Evolutionary conservation across 2,329 filamentous ascomycete genomes (phyloP), one percentile per base, ranked within the genome.

Genomic region (Berkeleyomyces basicola): DNA sequence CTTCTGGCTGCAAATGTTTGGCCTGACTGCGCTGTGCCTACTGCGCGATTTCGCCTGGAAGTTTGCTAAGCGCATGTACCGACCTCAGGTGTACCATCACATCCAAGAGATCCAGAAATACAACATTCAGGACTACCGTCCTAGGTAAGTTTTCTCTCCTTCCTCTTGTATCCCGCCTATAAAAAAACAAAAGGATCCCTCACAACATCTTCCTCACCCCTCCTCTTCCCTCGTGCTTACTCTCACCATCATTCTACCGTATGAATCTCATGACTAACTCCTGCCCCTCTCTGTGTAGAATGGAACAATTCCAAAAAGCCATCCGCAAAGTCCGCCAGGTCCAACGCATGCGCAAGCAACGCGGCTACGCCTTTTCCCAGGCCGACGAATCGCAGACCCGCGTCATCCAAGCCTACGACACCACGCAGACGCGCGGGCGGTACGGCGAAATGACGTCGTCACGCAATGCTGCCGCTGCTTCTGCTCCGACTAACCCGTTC

Each of bases 51-150:
- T 96, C 73, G 84, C 86, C 2, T 99, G 92, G 91, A 99, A 99
- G 78, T 99, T 97, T 69, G 85, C 83, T 66, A 96, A 96, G 79
- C 83, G 93, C 67, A 96, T 99, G 90, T 99, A 97, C 76, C 86
- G 85, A 68, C 93, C 93, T 31, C 88, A 96, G 75, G 85, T 89
- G 51, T 99, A 99, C 71, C 93, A 99, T 69, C 93, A 99, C 73
- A 93, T 99, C 67, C 93, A 99, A 74, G 93, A 99, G 77, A 99
- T 99, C 68, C 93, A 99, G 74, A 99, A 99, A 76, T 99, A 97
- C 77, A 99, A 99, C 70, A 96, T 99, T 65, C 93, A 99, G 76
- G 93, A 99, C 76, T 99, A 99, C 75, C 81, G 93, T 71, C 93
- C 93, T 66, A 85, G 93, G 88, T 91, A 81, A 68, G 81, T 78